A percentile compares a stretch with the other conserved stretches of the same genome.
Conservation (phyloP, 192 early-diverging fungal genomes). For the Backusella westeae region DNA sequence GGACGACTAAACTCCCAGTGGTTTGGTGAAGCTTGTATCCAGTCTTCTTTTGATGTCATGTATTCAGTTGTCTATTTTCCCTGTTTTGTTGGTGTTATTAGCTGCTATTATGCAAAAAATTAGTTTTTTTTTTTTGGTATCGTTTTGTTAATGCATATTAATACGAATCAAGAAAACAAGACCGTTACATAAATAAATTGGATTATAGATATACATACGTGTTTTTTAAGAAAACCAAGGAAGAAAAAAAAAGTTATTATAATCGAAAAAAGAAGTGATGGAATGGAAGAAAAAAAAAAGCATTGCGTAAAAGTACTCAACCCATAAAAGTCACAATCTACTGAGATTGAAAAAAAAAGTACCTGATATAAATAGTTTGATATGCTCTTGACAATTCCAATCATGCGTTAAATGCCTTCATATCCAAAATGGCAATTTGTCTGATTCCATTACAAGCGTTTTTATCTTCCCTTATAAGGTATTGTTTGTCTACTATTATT, state of each 20-base stretch:
- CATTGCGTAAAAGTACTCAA: not conserved
- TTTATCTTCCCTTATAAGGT: not conserved
- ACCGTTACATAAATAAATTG: not conserved
- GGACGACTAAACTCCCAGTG: constrained; percentile 37
- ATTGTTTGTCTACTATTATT: not conserved
- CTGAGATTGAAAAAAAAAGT: not conserved
- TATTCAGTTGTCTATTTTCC: not conserved
- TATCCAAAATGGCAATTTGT: not conserved
- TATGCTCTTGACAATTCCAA: not conserved
- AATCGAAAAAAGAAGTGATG: too few relatives aligned
- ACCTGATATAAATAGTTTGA: not conserved
- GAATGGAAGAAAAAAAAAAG: not conserved
- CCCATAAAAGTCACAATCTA: not conserved
- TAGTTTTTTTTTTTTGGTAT: not conserved
- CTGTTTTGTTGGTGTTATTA: not conserved
- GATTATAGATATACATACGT: not conserved
- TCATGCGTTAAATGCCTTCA: not conserved
- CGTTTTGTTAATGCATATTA: not conserved
- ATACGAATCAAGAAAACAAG: not conserved
- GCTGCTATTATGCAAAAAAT: not conserved
- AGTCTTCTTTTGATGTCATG: constrained; percentile 12
- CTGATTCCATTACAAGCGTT: not conserved
- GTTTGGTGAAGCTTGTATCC: constrained; percentile 17
- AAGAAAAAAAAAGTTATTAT: not conserved
- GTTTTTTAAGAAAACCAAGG: not conserved